These are phyloP conservation scores for Fraxinus paxiana DNA, from an alignment of 305 asterid species.

Conservation along the genomic window DNA sequence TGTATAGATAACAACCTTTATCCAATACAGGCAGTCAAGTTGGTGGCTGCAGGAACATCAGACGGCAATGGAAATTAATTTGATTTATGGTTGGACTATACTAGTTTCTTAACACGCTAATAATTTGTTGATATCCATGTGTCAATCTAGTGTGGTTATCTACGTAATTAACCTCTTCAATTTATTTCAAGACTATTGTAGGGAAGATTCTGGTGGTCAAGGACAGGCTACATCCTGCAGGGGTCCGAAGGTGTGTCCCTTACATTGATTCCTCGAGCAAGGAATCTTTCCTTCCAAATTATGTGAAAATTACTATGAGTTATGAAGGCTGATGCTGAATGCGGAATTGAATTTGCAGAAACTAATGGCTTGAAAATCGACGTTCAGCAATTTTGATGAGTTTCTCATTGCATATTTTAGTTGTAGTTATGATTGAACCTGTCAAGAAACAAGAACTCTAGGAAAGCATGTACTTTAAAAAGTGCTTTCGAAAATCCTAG, in stretches of 20 bases:
- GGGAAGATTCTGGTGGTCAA: neutral
- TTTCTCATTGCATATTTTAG: neutral
- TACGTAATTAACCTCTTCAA: neutral
- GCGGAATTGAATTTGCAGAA: neutral
- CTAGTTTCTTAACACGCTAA: neutral
- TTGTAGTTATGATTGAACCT: neutral
- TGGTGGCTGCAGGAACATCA: constrained; percentile 62
- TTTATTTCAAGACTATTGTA: neutral
- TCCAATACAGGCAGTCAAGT: constrained; percentile 64
- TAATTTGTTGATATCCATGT: neutral
- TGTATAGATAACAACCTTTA: neutral
- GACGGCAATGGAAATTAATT: constrained; percentile 27
- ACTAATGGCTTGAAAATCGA: neutral
- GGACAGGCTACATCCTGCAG: neutral
- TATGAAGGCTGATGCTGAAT: neutral
- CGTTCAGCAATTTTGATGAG: neutral
- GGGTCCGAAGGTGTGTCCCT: neutral
- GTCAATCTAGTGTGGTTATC: neutral
- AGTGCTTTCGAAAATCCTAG: neutral
- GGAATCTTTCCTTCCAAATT: neutral
- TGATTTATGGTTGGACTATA: neutral
- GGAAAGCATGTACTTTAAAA: neutral
- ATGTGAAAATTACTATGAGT: neutral
- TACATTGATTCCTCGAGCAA: neutral
- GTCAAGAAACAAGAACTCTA: neutral